Evolutionary conservation across 768 basidiomycete species (phyloP), one percentile per base, ranked within the genome.

Genomic region (Pisolithus tinctorius): DNA sequence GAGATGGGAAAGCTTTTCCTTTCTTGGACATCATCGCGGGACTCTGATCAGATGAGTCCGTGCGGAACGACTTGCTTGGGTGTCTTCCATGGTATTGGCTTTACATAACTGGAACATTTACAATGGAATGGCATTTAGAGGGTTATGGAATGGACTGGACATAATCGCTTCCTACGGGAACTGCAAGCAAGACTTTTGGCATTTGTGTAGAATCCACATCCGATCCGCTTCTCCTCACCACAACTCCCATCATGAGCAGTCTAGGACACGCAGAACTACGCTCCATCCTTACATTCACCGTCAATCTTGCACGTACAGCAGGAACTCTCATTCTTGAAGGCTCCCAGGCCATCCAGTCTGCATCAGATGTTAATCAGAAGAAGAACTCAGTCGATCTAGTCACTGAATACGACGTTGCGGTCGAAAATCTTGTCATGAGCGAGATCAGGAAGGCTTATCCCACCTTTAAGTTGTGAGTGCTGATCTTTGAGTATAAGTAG

Each of bases 351-450:
- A 93, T 90, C 63, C 82, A 78, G 62, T 72, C 69, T 11, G 72
- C 78, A 16, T 72, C 77, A 0, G 73, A 77, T 59, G 73, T 88
- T 34, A 79, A 78, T 55, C 85, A 88, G 73, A 98, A 96, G 79
- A 91, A 90, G 71, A 96, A 94, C 63, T 81, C 92, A 3, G 92
- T 93, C 20, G 94, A 96, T 70, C 74, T 97, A 30, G 94, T 98
- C 25, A 98, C 94, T 0, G 88, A 94, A 69, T 96, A 90, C 60
- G 94, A 98, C 67, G 85, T 93, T 36, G 81, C 77, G 42, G 94
- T 96, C 10, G 94, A 96, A 68, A 83, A 88, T 54, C 72, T 93
- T 43, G 89, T 96, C 47, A 84, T 82, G 69, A 62, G 73, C 27
- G 79, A 84, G 62, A 79, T 95, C 49, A 71, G 73, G 29, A 66